A percentile compares a stretch with the other conserved stretches of the same genome.
Evolutionary conservation across 2,329 filamentous ascomycete genomes (phyloP).

Genomic region (Talaromyces atroroseus): DNA sequence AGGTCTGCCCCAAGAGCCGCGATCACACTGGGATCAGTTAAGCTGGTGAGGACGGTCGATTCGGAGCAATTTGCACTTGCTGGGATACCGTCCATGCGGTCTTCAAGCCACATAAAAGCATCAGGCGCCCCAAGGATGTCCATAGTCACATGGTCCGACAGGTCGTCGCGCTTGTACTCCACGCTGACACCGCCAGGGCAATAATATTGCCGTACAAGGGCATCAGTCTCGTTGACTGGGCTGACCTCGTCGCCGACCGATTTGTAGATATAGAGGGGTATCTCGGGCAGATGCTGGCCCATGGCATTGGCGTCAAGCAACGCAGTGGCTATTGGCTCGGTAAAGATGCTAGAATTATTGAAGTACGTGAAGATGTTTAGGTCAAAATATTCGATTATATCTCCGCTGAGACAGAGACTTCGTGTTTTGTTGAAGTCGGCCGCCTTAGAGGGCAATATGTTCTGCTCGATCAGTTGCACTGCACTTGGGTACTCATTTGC

Average conservation of each 20-base stretch:
- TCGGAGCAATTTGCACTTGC: conserved; percentile 14
- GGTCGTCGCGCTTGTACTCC: conserved; percentile 41
- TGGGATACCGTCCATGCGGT: conserved; percentile 18
- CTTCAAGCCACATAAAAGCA: conserved; percentile 27
- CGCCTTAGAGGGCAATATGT: conserved; percentile 16
- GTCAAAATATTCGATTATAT: conserved; percentile 17
- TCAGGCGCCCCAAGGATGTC: conserved; percentile 27
- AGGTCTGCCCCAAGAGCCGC: conserved; percentile 10
- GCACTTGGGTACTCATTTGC: conserved; percentile 24
- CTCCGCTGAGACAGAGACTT: conserved; percentile 18
- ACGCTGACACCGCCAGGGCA: conserved; percentile 40
- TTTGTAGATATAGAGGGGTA: conserved; percentile 50
- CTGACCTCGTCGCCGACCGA: conserved; percentile 45
- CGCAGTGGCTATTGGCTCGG: conserved; percentile 5
- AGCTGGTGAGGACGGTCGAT: conserved; percentile 15
- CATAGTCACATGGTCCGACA: conserved; percentile 39
- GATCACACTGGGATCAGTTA: conserved; percentile 14
- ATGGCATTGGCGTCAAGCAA: conserved; percentile 24
- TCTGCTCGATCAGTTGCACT: conserved; percentile 14
- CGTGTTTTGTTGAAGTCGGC: conserved; percentile 20
- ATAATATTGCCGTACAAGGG: conserved; percentile 28
- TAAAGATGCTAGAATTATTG: conserved; percentile 18
- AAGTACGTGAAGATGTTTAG: conserved; percentile 21
- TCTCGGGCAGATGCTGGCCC: conserved; percentile 39
- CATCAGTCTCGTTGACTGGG: conserved; percentile 41